Evolutionary conservation across 106 monocot species (phyloP).

Genomic region (Acorus calamus): DNA sequence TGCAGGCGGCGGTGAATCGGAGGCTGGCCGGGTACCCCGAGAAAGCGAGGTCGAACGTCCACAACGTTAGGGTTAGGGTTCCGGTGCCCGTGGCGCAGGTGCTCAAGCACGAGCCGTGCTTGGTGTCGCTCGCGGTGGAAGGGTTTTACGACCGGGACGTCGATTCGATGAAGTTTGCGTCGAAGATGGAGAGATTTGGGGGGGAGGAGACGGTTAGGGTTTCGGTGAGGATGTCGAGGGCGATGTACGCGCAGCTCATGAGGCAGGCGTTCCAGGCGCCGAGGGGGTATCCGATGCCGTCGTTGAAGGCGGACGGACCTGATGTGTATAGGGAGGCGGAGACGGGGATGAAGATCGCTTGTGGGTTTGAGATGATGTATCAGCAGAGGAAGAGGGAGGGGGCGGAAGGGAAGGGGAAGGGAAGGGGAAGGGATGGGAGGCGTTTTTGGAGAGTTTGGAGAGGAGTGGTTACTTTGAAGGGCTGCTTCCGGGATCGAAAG

Average conservation of each 20-base stretch:
- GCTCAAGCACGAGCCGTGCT: constrained; percentile 65
- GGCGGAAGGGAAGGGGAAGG: constrained; percentile 47
- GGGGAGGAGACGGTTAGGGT: constrained; percentile 51
- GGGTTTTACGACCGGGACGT: constrained; percentile 86
- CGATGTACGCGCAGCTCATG: constrained; percentile 88
- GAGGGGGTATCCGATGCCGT: constrained; percentile 64
- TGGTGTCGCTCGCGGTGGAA: constrained; percentile 79
- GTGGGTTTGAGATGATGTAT: constrained; percentile 99
- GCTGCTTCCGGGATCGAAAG: constrained; percentile 77
- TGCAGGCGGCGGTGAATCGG: constrained; percentile 33
- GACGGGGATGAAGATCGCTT: constrained; percentile 90
- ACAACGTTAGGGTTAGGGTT: constrained; percentile 50
- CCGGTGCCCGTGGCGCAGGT: constrained; percentile 77
- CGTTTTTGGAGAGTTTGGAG: constrained; percentile 62
- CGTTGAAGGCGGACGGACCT: constrained; percentile 36
- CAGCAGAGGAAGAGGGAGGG: constrained; percentile 58
- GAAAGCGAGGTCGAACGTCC: constrained; percentile 50
- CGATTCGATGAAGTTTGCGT: constrained; percentile 82
- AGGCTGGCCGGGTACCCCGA: constrained; percentile 48
- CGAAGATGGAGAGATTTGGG: constrained; percentile 71
- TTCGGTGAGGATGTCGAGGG: constrained; percentile 67
- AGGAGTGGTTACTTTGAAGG: constrained; percentile 66
- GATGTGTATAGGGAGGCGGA: constrained; percentile 58
- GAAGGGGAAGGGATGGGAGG: constrained; percentile 69
- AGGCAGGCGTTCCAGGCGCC: constrained; percentile 87